Conservation (phyloP, 1,284 basidiomycete species). For the Cutaneotrichosporon curvatum region DNA sequence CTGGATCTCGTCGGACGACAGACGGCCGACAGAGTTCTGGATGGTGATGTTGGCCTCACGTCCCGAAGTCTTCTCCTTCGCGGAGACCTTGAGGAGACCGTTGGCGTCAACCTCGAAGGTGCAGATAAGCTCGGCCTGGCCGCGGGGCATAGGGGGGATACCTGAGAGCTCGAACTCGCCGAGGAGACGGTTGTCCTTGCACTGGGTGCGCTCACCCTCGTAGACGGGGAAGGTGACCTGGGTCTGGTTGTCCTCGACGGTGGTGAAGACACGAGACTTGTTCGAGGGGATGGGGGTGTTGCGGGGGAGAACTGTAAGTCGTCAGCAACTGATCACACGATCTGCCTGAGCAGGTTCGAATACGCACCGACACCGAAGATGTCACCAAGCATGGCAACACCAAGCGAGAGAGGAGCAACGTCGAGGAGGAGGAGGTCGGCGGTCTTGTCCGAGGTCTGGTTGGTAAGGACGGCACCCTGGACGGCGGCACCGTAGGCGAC, state of each 20-base stretch:
- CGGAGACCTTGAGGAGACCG: slow-evolving; percentile 86
- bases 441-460: slow-evolving; percentile 92
- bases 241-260: slow-evolving; percentile 97
- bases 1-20: slow-evolving; percentile 88
- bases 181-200: slow-evolving; percentile 91
- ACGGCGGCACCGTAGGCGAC: slow-evolving; percentile 95
- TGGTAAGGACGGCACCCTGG: slow-evolving; percentile 91
- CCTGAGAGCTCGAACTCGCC: slow-evolving; percentile 96
- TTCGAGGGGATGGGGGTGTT: slow-evolving; percentile 97
- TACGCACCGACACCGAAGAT: slow-evolving; percentile 97
- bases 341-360: no score
- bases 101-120: slow-evolving; percentile 98
- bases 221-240: slow-evolving; percentile 97
- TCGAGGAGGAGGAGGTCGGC: slow-evolving; percentile 91
- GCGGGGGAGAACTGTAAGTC: slow-evolving; percentile 69
- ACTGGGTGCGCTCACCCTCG: slow-evolving; percentile 85
- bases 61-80: slow-evolving; percentile 87
- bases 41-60: slow-evolving; percentile 82
- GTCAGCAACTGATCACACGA: no score
- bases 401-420: slow-evolving; percentile 89
- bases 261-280: slow-evolving; percentile 93
- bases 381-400: slow-evolving; percentile 97
- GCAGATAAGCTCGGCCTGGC: slow-evolving; percentile 90
- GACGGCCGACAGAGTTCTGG: slow-evolving; percentile 86
- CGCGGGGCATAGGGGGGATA: slow-evolving; percentile 93